These are phyloP conservation scores for Xylariaceae sp. DNA, from an alignment of 2,329 filamentous ascomycete genomes.

Conservation along the genomic window DNA sequence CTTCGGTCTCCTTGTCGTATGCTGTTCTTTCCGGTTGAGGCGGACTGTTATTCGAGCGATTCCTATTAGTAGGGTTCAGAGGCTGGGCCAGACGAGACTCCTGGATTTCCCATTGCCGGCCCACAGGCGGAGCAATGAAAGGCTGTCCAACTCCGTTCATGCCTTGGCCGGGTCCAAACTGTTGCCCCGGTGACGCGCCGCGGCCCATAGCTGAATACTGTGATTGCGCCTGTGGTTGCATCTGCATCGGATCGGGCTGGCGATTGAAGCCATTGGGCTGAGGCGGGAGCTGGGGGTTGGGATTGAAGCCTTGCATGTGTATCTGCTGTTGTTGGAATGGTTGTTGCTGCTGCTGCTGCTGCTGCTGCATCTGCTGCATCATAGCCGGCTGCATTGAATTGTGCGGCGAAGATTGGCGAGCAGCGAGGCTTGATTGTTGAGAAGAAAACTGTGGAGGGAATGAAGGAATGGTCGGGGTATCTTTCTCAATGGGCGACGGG, in stretches of 20 bases:
- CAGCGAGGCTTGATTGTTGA: conserved; percentile 28
- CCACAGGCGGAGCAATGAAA: conserved; percentile 35
- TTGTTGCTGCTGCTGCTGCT: conserved; percentile 5
- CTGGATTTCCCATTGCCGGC: conserved; percentile 47
- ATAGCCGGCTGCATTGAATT: conserved; percentile 20
- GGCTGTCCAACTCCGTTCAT: conserved; percentile 21
- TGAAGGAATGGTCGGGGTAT: conserved; percentile 19
- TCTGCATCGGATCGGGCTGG: conserved; percentile 14
- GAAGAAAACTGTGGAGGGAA: conserved; percentile 16
- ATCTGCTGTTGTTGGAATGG: conserved; percentile 12
- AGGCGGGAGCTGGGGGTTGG: conserved; percentile 16
- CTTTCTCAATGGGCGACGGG: conserved; percentile 26
- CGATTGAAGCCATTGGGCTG: conserved; percentile 19
- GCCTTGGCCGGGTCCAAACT: conserved; percentile 20
- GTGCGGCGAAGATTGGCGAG: conserved; percentile 7
- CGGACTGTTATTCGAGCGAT: conserved; percentile 31
- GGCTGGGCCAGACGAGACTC: conserved; percentile 53
- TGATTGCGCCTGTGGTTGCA: conserved; percentile 15
- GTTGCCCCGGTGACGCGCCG: conserved; percentile 20
- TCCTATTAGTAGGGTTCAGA: conserved; percentile 37
- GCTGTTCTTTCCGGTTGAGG: conserved; percentile 35
- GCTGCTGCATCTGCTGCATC: not conserved
- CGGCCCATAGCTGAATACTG: conserved; percentile 22
- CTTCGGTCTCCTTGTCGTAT: conserved; percentile 51
- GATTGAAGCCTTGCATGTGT: conserved; percentile 15